Conservation (phyloP, 352 stramenopile genomes). For the Globisporangium apiculatum region DNA sequence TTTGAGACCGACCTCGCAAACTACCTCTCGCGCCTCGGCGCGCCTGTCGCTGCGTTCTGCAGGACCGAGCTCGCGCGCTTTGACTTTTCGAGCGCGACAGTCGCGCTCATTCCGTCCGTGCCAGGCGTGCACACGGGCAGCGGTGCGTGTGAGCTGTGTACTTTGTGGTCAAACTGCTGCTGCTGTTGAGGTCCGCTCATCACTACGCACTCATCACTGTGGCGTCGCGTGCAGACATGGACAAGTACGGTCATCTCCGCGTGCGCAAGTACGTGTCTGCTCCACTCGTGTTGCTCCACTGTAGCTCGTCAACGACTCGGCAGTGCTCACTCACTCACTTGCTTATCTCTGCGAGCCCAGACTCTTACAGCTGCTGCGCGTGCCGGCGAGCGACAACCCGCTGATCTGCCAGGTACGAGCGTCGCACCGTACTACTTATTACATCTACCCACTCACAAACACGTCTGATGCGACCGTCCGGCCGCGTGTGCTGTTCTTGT, state of each 20-base stretch:
- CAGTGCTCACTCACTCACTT: background rate
- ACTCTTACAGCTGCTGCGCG: conserved; percentile 41
- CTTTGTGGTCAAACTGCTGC: background rate
- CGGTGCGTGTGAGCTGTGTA: conserved; percentile 20
- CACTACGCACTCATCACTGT: background rate
- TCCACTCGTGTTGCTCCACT: background rate
- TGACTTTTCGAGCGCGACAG: conserved; percentile 51
- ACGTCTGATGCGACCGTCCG: too few relatives aligned
- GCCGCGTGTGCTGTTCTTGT: too few relatives aligned
- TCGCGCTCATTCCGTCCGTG: conserved; percentile 59
- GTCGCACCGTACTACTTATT: background rate
- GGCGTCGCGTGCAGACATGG: conserved; percentile 43
- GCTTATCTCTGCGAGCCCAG: conserved; percentile 11
- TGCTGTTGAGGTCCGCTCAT: background rate
- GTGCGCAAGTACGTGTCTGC: conserved; percentile 24
- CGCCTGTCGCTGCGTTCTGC: conserved; percentile 38
- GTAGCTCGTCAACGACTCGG: background rate
- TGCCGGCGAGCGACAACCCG: conserved; percentile 44
- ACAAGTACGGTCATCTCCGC: conserved; percentile 75
- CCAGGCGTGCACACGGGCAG: conserved; percentile 62
- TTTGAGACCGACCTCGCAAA: conserved; percentile 60
- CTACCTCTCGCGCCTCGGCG: conserved; percentile 52
- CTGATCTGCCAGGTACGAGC: conserved; percentile 53
- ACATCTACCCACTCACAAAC: background rate
- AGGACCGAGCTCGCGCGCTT: conserved; percentile 34